Percentiles rank a stretch among this genome's conserved stretches.
Evolutionary conservation across 2,329 filamentous ascomycete species (phyloP).

Genomic region (Colletotrichum falcatum): DNA sequence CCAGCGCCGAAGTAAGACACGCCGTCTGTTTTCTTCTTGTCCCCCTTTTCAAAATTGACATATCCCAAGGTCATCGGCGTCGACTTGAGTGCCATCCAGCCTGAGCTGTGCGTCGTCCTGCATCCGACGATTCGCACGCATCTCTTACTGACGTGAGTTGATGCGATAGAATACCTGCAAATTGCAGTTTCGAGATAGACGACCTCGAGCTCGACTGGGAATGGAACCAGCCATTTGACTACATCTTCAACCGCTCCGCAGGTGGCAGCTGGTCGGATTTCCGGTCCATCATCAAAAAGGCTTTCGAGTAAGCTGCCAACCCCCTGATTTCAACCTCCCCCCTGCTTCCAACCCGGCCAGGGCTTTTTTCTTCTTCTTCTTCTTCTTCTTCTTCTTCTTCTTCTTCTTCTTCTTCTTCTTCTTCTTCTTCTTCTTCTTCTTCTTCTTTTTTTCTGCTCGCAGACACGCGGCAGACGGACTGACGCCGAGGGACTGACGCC

Average conservation of each 20-base stretch:
- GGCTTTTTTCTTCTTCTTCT: too few species aligned
- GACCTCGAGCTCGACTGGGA: slow-evolving; percentile 56
- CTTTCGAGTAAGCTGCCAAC: slow-evolving; percentile 15
- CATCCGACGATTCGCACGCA: too few species aligned
- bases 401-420: too few species aligned
- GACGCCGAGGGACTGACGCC: too few species aligned
- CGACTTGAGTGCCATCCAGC: slow-evolving; percentile 58
- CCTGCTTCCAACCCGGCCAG: slow-evolving; percentile 34
- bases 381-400: too few species aligned
- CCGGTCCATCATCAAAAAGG: slow-evolving; percentile 19
- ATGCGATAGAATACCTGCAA: slow-evolving; percentile 56
- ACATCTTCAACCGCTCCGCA: slow-evolving; percentile 53
- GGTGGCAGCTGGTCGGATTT: slow-evolving; percentile 45
- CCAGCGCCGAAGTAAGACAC: slow-evolving; percentile 45
- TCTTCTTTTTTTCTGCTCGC: too few species aligned
- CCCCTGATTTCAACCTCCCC: slow-evolving; percentile 15
- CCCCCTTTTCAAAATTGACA: background rate
- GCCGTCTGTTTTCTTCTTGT: too few species aligned
- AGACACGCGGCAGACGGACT: too few species aligned
- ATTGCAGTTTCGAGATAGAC: slow-evolving; percentile 61
- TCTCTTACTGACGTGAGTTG: background rate
- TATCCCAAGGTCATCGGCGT: slow-evolving; percentile 50
- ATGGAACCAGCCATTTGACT: slow-evolving; percentile 54
- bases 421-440: too few species aligned
- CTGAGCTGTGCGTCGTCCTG: slow-evolving; percentile 47